A percentile compares a stretch with the other conserved stretches of the same genome.
phyloP scores from a whole-genome alignment of 441 rosid species.

The Breynia disticha region DNA sequence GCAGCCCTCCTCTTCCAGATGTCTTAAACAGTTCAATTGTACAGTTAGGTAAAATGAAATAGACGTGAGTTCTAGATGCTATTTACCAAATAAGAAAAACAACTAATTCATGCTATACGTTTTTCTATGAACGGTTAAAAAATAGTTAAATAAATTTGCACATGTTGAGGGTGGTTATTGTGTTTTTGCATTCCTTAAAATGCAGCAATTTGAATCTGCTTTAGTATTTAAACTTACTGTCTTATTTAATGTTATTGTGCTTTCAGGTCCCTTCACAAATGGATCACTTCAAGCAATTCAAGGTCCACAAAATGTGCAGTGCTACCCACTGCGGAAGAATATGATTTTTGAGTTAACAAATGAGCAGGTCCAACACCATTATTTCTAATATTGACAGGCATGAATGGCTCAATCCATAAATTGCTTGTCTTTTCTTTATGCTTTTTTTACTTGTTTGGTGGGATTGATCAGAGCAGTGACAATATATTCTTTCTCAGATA shows the following conservation, averaged over 20 bases:
- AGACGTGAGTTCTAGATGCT: background rate
- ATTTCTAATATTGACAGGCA: background rate
- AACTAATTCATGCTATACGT: no score
- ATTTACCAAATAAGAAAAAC: no score
- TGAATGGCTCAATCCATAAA: background rate
- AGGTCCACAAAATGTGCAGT: conserved; percentile 54
- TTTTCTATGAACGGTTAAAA: no score
- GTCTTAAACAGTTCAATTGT: conserved; percentile 38
- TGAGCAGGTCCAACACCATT: conserved; percentile 55
- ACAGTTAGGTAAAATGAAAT: conserved; percentile 39
- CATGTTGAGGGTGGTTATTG: no score
- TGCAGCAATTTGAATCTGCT: no score
- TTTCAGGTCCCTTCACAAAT: conserved; percentile 37
- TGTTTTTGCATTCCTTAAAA: no score
- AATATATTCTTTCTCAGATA: conserved; percentile 37
- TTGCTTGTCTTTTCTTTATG: background rate
- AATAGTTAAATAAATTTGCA: no score
- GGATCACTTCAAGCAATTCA: conserved; percentile 44
- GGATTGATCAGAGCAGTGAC: conserved; percentile 13
- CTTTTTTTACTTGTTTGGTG: background rate
- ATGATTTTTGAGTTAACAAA: conserved; percentile 55
- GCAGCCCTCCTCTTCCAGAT: conserved; percentile 90
- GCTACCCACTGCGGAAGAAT: conserved; percentile 81
- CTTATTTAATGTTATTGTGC: conserved; percentile 16
- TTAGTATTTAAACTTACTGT: background rate